Conservation (phyloP, 306 rosid genomes). For the Lathyrus aphaca region DNA sequence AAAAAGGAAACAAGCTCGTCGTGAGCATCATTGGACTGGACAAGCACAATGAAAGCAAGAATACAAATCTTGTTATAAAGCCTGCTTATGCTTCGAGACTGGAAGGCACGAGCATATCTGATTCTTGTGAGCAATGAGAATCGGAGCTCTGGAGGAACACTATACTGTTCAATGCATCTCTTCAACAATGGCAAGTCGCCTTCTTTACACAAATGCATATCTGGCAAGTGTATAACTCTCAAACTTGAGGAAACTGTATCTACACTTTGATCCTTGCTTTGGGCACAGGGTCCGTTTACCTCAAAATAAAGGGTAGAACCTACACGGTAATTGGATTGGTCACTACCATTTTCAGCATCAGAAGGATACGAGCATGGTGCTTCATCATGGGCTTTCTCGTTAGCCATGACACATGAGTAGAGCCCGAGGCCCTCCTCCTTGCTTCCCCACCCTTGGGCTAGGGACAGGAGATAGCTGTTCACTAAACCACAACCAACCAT, state of each 20-base stretch:
- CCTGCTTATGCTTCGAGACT: conserved; percentile 79
- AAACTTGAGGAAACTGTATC: conserved; percentile 52
- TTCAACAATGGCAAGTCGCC: conserved; percentile 76
- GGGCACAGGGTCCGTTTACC: conserved; percentile 63
- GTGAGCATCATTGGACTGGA: conserved; percentile 92
- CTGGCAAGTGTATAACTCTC: conserved; percentile 79
- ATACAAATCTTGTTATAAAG: conserved; percentile 85
- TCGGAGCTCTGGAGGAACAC: conserved; percentile 75
- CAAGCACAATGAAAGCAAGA: conserved; percentile 90
- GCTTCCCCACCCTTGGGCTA: conserved; percentile 99
- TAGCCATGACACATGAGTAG: conserved; percentile 83
- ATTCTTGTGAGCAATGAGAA: conserved; percentile 85
- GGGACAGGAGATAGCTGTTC: conserved; percentile 82
- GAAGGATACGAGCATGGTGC: conserved; percentile 82
- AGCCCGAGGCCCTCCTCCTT: conserved; percentile 97
- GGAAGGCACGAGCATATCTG: conserved; percentile 91
- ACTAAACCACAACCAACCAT: conserved; percentile 91
- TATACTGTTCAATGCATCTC: conserved; percentile 75
- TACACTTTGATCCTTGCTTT: conserved; percentile 52
- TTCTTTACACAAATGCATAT: conserved; percentile 77
- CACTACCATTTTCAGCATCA: conserved; percentile 64
- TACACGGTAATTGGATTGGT: conserved; percentile 68
- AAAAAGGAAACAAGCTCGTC: conserved; percentile 91
- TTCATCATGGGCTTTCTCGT: conserved; percentile 73
- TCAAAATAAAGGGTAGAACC: conserved; percentile 96